Base-by-base conservation (phyloP, 2,329 filamentous ascomycete genomes). In the Ustulina deusta region DNA sequence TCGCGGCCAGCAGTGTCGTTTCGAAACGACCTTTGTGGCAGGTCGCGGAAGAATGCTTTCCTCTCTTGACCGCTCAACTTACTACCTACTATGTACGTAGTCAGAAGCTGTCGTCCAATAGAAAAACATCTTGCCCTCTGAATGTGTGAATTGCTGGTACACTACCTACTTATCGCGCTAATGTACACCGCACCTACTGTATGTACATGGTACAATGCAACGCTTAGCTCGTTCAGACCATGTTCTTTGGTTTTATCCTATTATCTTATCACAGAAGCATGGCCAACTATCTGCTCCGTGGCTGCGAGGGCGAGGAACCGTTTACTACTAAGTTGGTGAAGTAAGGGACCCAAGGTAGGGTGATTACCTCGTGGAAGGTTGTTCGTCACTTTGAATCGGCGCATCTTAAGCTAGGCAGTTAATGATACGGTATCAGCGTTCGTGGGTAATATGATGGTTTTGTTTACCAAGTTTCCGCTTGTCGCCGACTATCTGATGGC, bases 101-200 rank as follows among this genome's bases (percentile, higher is more conserved):
- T 34, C 42, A 56, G 36, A 65, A 68, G 66, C 61, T 66, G 66
- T 55, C 38, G 58, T 69, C 73, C 73, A 76, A 74, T 74, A 66
- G 69, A 58, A 64, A n/a, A 62, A 46, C 49, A 10, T 27, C 38
- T 54, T 63, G 61, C 71, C 66, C 69, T 67, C 58, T 57, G 65
- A 65, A 68, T 58, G 65, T 61, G 69, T 66, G 66, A 56, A 56
- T 56, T 42, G 22, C n/a, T 56, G 34, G 36, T 56, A 38, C 52
- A 56, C 54, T 29, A 42, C 29, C 52, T 65, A 66, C 63, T 64
- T 69, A n/a, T n/a, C n/a, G 65, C 61, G 61, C 66, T 64, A 71
- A 74, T 74, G 73, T 75, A 70, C 75, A 76, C 74, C 75, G 73
- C 72, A 74, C 71, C 63, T 68, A 52, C 7, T 3, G n/a, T n/a